Conservation (phyloP, 164 flowering plant genomes). For the Aristolochia californica region DNA sequence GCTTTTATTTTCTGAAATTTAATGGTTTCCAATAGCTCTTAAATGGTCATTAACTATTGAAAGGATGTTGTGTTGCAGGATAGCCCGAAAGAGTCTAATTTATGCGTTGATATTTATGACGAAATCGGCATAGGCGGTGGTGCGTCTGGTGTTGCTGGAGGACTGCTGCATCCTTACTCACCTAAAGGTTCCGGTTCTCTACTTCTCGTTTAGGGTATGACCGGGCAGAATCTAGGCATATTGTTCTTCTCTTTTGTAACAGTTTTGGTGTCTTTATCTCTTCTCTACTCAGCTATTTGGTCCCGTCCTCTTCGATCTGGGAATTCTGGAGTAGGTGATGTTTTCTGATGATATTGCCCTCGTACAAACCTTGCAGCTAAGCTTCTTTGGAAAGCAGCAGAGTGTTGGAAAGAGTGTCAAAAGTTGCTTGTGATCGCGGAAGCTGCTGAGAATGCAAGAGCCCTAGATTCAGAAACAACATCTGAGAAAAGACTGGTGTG, state of each 20-base stretch:
- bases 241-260: background rate
- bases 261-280: background rate
- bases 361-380: constrained; percentile 39
- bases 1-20: too few species aligned
- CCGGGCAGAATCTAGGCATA: background rate
- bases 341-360: background rate
- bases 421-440: constrained; percentile 63
- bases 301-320: background rate
- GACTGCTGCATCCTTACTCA: constrained; percentile 90
- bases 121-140: constrained; percentile 93
- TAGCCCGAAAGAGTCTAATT: constrained; percentile 30
- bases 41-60: too few species aligned
- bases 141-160: constrained; percentile 95
- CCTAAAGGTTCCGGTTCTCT: constrained; percentile 61
- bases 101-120: constrained; percentile 67
- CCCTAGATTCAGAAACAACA: constrained; percentile 8
- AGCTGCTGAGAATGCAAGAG: constrained; percentile 23
- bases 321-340: background rate
- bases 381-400: constrained; percentile 74
- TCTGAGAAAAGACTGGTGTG: constrained; percentile 31
- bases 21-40: too few species aligned
- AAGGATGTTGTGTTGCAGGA: constrained; percentile 31
- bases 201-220: constrained; percentile 7
- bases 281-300: too few species aligned
- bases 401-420: constrained; percentile 77